Evolutionary conservation across 768 basidiomycete genomes (phyloP).

Genomic region (Boletus rufocinnamomeus): DNA sequence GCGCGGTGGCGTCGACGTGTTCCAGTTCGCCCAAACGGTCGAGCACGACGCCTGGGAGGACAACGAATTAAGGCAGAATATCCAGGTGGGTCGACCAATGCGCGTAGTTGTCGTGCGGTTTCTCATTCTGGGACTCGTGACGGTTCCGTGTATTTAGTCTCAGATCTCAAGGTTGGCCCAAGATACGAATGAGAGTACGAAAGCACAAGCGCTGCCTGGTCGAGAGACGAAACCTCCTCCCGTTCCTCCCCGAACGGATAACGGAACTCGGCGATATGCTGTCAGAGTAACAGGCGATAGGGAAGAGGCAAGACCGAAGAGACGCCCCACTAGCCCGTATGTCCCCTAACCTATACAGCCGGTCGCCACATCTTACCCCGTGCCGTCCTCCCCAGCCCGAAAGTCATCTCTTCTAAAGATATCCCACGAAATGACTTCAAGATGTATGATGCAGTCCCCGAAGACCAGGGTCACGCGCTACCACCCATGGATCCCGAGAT

Average conservation of each 20-base stretch:
- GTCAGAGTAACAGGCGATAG: constrained; percentile 35
- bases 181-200: constrained; percentile 32
- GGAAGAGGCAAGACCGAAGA: constrained; percentile 14
- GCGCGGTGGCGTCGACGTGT: constrained; percentile 56
- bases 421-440: constrained; percentile 49
- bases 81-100: constrained; percentile 53
- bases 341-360: constrained; percentile 12
- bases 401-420: constrained; percentile 56
- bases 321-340: constrained; percentile 47
- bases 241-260: constrained; percentile 36
- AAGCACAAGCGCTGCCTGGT: constrained; percentile 18
- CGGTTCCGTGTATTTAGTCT: constrained; percentile 39
- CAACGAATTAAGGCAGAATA: constrained; percentile 51
- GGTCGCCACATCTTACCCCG: background rate
- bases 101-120: background rate
- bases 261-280: constrained; percentile 50
- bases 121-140: background rate
- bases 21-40: constrained; percentile 81
- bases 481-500: constrained; percentile 57
- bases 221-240: constrained; percentile 14
- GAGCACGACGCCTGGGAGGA: constrained; percentile 71
- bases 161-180: constrained; percentile 57
- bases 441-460: constrained; percentile 72
- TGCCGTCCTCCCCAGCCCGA: constrained; percentile 45
- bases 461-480: constrained; percentile 33